Percentiles rank a stretch among this genome's conserved stretches.
phyloP scores from a whole-genome alignment of 164 flowering plant species.

The Chimonanthus salicifolius region DNA sequence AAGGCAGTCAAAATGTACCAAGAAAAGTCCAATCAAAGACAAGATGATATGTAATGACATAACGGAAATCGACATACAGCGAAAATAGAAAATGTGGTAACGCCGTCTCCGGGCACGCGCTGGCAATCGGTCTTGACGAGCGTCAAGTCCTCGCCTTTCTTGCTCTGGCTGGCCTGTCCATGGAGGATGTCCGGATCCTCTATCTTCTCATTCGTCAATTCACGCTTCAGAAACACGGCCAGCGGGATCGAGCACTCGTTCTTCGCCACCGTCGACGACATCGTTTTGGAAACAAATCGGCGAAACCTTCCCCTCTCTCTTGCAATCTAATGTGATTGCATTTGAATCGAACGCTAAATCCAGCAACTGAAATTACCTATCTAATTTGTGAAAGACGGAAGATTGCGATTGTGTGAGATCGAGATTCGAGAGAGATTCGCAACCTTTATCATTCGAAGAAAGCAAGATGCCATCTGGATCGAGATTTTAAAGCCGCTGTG shows the following conservation, averaged over 20 bases:
- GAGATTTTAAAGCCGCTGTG: too few species aligned
- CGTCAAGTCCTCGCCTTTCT: constrained; percentile 95
- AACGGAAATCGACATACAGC: constrained; percentile 41
- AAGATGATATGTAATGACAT: background rate
- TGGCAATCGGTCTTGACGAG: constrained; percentile 78
- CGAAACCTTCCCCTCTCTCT: too few species aligned
- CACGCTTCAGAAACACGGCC: constrained; percentile 77
- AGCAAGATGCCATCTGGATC: too few species aligned
- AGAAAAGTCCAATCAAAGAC: background rate
- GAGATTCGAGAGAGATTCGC: too few species aligned
- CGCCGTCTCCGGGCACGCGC: constrained; percentile 68
- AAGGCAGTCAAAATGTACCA: background rate
- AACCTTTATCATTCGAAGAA: too few species aligned
- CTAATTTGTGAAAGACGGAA: too few species aligned
- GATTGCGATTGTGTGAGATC: too few species aligned
- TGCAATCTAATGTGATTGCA: too few species aligned
- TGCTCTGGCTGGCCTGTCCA: constrained; percentile 90
- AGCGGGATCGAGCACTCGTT: constrained; percentile 79
- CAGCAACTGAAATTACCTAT: too few species aligned
- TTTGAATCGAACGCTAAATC: too few species aligned
- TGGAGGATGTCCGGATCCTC: constrained; percentile 72
- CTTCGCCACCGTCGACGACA: constrained; percentile 34
- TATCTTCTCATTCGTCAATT: constrained; percentile 70
- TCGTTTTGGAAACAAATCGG: constrained; percentile 22
- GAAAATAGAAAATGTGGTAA: constrained; percentile 75